phyloP scores from a whole-genome alignment of 352 stramenopile species.

The Pythium biforme region DNA sequence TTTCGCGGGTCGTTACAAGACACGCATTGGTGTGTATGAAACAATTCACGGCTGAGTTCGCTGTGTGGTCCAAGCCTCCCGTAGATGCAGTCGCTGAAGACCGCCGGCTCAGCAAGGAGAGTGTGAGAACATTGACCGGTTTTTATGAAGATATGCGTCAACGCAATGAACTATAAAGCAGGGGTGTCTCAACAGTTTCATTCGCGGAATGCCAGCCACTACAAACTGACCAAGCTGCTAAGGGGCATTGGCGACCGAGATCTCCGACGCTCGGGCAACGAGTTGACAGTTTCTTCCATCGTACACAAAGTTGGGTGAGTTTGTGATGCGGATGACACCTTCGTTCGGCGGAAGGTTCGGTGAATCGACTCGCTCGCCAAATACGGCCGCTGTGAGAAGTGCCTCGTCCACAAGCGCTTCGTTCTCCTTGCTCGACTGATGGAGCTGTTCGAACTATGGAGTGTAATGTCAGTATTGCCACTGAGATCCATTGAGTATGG shows the following conservation, averaged over 20 bases:
- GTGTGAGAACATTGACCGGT: neutral
- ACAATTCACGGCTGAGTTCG: constrained; percentile 11
- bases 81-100: constrained; percentile 23
- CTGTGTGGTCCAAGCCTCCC: constrained; percentile 17
- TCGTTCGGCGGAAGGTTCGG: constrained; percentile 1
- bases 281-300: constrained; percentile 8
- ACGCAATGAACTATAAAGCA: too few species aligned
- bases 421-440: constrained; percentile 4
- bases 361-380: constrained; percentile 7
- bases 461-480: neutral
- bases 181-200: too few species aligned
- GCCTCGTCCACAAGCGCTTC: neutral
- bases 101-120: constrained; percentile 3
- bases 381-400: constrained; percentile 5
- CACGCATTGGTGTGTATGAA: constrained; percentile 12
- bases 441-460: too few species aligned
- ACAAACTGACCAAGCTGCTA: too few species aligned
- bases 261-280: constrained; percentile 3
- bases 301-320: constrained; percentile 13
- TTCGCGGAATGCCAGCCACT: too few species aligned
- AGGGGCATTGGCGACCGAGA: too few species aligned
- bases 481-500: neutral
- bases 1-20: constrained; percentile 19
- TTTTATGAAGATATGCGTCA: neutral
- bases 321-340: neutral